Conservation (phyloP, 192 early-diverging fungal species). For the Coemansia sp. region DNA sequence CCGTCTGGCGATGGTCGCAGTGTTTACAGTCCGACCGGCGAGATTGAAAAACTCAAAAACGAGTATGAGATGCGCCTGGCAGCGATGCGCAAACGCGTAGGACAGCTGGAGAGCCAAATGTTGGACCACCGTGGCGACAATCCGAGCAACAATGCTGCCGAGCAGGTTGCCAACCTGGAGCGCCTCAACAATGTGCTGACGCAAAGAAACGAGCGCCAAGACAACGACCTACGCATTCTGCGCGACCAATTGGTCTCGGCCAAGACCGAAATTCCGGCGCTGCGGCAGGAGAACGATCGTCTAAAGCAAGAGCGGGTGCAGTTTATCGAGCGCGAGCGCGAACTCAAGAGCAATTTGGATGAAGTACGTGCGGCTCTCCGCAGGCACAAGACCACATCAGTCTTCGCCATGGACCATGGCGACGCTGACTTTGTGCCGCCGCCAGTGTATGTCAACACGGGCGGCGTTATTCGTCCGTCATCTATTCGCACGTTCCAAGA, state of each 20-base stretch:
- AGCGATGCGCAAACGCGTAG: constrained; percentile 63
- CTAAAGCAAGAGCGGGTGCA: constrained; percentile 37
- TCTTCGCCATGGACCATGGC: constrained; percentile 53
- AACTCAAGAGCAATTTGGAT: constrained; percentile 57
- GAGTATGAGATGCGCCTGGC: constrained; percentile 67
- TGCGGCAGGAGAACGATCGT: constrained; percentile 43
- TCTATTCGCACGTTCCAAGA: constrained; percentile 74
- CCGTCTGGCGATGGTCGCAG: constrained; percentile 15
- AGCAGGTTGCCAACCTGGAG: constrained; percentile 53
- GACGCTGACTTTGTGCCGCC: constrained; percentile 53
- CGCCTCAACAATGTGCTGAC: constrained; percentile 49
- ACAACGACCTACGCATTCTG: constrained; percentile 47
- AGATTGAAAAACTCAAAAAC: constrained; percentile 51
- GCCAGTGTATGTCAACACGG: constrained; percentile 53
- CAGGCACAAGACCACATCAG: constrained; percentile 57
- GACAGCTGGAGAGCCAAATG: constrained; percentile 66
- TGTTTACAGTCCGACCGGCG: constrained; percentile 22
- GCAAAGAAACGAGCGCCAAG: constrained; percentile 53
- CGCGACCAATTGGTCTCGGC: constrained; percentile 44
- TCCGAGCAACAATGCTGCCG: constrained; percentile 25
- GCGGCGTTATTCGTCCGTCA: constrained; percentile 70
- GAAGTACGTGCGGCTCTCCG: constrained; percentile 56
- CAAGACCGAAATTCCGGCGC: constrained; percentile 45
- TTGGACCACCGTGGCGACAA: constrained; percentile 50
- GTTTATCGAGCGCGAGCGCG: constrained; percentile 43